Percentiles rank a stretch among this genome's conserved stretches.
These are phyloP conservation scores for Claviceps sp. DNA, from an alignment of 2,329 filamentous ascomycete genomes.

Conservation along the genomic window DNA sequence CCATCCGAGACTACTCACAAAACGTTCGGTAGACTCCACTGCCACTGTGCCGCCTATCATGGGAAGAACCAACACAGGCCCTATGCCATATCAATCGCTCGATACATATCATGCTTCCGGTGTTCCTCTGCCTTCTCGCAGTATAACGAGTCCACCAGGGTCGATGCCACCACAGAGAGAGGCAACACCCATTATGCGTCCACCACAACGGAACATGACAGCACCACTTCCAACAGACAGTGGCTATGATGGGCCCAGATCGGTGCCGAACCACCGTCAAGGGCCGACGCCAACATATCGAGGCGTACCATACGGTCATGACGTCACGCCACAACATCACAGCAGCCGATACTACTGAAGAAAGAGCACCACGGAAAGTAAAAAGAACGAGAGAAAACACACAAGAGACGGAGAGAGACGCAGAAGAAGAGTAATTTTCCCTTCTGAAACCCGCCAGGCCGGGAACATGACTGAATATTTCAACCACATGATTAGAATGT, in stretches of 20 bases:
- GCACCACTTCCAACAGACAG: constrained; percentile 17
- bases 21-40: constrained; percentile 19
- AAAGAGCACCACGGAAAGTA: neutral
- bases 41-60: constrained; percentile 7
- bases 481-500: neutral
- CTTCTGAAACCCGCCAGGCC: neutral
- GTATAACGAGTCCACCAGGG: constrained; percentile 22
- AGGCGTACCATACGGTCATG: constrained; percentile 22
- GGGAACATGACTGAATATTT: neutral
- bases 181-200: constrained; percentile 18
- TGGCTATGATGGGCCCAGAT: constrained; percentile 11
- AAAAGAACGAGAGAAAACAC: neutral
- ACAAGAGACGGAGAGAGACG: neutral
- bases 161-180: constrained; percentile 13
- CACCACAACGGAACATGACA: constrained; percentile 33
- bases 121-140: constrained; percentile 16
- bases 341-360: constrained; percentile 8
- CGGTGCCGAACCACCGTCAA: constrained; percentile 11
- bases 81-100: constrained; percentile 10
- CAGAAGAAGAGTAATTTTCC: neutral
- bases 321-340: constrained; percentile 18
- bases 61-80: constrained; percentile 2
- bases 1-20: constrained; percentile 18
- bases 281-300: constrained; percentile 10
- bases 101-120: constrained; percentile 12